A percentile compares a stretch with the other conserved stretches of the same genome.
These are phyloP conservation scores for Diversispora epigaea DNA, from an alignment of 192 early-diverging fungal genomes.

Conservation along the genomic window DNA sequence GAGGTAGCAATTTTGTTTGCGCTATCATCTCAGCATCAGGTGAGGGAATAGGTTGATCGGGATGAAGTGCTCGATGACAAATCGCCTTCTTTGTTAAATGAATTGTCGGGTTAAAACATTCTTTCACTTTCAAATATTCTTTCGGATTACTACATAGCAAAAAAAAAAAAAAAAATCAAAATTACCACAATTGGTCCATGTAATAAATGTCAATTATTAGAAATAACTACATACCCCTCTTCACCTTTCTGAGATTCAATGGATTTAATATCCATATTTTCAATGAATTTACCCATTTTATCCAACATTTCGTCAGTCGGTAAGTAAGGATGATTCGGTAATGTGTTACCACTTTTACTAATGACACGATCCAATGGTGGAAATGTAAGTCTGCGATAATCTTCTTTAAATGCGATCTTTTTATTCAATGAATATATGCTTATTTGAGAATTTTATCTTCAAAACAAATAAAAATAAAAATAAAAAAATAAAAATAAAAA, in stretches of 20 bases:
- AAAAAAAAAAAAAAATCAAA: background rate
- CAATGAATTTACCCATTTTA: slow-evolving; percentile 56
- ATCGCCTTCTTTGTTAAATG: slow-evolving; percentile 60
- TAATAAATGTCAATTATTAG: background rate
- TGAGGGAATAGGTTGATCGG: slow-evolving; percentile 50
- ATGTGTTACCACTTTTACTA: slow-evolving; percentile 42
- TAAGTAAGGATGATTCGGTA: slow-evolving; percentile 46
- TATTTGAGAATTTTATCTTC: background rate
- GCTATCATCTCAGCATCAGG: slow-evolving; percentile 46
- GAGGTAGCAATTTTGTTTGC: slow-evolving; percentile 46
- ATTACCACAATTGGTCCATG: background rate
- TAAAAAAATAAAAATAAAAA: background rate
- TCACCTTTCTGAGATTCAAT: slow-evolving; percentile 43
- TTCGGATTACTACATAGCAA: slow-evolving; percentile 29
- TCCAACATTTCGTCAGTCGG: slow-evolving; percentile 54
- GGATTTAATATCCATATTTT: slow-evolving; percentile 52
- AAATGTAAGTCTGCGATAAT: slow-evolving; percentile 57
- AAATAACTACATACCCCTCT: slow-evolving; percentile 49
- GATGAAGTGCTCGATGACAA: slow-evolving; percentile 59
- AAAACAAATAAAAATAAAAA: background rate
- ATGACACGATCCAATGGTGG: slow-evolving; percentile 47
- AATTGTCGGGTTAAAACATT: slow-evolving; percentile 61
- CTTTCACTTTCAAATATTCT: slow-evolving; percentile 55
- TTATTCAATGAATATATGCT: background rate
- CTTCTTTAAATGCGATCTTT: slow-evolving; percentile 68